phyloP scores from a whole-genome alignment of 305 asterid genomes.

The Solanum hybrid region DNA sequence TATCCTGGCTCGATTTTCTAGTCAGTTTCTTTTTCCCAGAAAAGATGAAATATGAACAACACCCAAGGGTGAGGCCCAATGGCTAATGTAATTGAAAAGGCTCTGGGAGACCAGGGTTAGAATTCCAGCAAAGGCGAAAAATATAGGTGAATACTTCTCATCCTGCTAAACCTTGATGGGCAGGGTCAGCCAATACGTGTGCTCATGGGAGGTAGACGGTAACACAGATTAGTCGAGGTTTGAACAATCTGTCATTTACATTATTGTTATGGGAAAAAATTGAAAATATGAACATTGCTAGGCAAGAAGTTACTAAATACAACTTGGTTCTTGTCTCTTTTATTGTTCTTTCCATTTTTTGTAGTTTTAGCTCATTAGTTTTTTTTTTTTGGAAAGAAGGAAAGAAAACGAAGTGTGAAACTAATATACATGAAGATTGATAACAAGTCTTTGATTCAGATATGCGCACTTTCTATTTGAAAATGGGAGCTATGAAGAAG shows the following conservation, averaged over 20 bases:
- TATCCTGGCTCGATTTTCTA: background rate
- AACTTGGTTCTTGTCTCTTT: background rate
- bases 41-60: background rate
- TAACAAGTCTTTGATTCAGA: conserved; percentile 28
- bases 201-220: background rate
- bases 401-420: background rate
- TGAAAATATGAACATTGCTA: background rate
- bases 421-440: background rate
- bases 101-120: background rate
- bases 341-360: background rate
- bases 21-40: background rate
- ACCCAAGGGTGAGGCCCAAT: background rate
- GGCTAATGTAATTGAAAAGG: background rate
- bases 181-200: background rate
- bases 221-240: background rate
- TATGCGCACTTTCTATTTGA: conserved; percentile 91
- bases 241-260: background rate
- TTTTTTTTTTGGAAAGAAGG: background rate
- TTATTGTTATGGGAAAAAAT: background rate
- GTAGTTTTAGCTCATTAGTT: background rate
- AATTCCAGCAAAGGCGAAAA: background rate
- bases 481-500: conserved; percentile 90
- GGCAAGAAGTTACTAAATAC: background rate
- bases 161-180: background rate
- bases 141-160: background rate